Evolutionary conservation across 2,329 filamentous ascomycete species (phyloP).

Genomic region (Ophiostoma sp.): DNA sequence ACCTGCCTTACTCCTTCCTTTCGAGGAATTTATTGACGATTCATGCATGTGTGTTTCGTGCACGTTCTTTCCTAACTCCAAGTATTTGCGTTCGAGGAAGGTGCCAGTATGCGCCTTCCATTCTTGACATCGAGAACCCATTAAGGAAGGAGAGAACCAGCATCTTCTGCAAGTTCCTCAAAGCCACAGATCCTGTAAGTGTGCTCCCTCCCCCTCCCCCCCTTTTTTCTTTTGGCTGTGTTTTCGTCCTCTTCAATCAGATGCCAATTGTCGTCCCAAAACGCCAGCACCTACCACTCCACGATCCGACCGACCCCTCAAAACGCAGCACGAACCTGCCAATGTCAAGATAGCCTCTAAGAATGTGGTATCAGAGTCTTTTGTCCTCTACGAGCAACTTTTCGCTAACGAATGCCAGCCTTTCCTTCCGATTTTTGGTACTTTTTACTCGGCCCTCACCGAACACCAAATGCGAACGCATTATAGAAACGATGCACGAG

Average conservation of each 20-base stretch:
- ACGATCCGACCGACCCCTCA: not conserved
- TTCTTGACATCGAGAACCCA: not conserved
- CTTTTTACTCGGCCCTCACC: not conserved
- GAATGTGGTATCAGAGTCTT: not conserved
- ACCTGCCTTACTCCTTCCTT: not conserved
- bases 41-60: not conserved
- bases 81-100: not conserved
- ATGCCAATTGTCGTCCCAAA: not conserved
- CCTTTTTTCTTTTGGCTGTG: not conserved
- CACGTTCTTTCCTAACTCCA: not conserved
- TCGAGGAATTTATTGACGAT: not conserved
- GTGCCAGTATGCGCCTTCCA: constrained; percentile 9
- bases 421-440: not conserved
- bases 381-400: not conserved
- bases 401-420: not conserved
- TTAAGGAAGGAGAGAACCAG: not conserved
- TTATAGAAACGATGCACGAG: not conserved
- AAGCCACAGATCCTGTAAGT: not conserved
- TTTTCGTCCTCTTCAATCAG: not conserved
- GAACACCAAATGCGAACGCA: not conserved
- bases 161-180: not conserved
- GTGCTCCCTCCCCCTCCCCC: not conserved
- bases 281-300: not conserved
- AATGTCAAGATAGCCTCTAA: not conserved
- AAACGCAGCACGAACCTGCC: not conserved